phyloP scores from a whole-genome alignment of 371 early-diverging fungal species.

The Lichtheimia corymbifera region DNA sequence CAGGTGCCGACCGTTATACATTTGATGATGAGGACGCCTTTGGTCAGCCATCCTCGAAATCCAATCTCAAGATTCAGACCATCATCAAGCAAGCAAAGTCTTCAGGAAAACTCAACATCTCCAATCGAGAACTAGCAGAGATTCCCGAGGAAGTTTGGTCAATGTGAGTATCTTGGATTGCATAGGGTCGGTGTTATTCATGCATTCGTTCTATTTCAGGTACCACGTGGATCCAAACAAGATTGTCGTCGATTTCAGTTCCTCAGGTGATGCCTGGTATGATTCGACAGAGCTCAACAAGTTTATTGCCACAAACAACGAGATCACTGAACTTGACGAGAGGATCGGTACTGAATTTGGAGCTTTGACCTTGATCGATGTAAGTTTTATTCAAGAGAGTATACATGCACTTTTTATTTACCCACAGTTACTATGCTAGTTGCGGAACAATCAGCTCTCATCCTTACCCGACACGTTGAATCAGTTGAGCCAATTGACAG shows the following conservation, averaged over 20 bases:
- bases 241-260: conserved; percentile 55
- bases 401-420: too few species aligned
- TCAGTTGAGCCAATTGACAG: conserved; percentile 43
- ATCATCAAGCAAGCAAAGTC: conserved; percentile 45
- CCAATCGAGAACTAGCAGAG: conserved; percentile 59
- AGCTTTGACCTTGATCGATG: conserved; percentile 67
- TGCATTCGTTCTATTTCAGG: conserved; percentile 19
- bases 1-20: conserved; percentile 37
- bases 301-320: conserved; percentile 71
- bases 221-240: conserved; percentile 62
- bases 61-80: conserved; percentile 28
- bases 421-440: conserved; percentile 25
- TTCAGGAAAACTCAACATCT: conserved; percentile 71
- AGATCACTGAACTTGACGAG: conserved; percentile 57
- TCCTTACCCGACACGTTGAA: conserved; percentile 50
- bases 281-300: conserved; percentile 68
- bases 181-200: neutral
- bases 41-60: conserved; percentile 14
- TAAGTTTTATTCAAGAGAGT: conserved; percentile 27
- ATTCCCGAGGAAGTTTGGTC: conserved; percentile 70
- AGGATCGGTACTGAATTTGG: conserved; percentile 64
- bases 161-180: conserved; percentile 29
- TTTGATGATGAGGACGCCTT: conserved; percentile 15
- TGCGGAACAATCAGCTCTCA: conserved; percentile 56
- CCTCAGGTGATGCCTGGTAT: conserved; percentile 57